phyloP scores from a whole-genome alignment of 148 eudicot genomes.

The Rheum nobile region DNA sequence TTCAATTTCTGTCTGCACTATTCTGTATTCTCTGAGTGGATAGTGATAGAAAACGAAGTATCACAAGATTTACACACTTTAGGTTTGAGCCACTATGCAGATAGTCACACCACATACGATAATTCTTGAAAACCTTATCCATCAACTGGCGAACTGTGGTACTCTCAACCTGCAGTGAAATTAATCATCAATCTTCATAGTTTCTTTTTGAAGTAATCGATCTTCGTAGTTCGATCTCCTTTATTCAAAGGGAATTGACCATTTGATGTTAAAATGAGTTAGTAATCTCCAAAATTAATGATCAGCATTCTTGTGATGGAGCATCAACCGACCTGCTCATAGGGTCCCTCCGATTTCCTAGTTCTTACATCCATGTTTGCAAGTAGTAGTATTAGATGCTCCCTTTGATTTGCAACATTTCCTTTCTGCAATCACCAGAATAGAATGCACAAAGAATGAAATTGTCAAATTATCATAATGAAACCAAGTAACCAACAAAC shows the following conservation, averaged over 20 bases:
- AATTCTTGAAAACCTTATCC: conserved; percentile 72
- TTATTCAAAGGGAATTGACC: background rate
- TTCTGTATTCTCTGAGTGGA: background rate
- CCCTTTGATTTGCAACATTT: conserved; percentile 97
- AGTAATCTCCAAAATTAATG: background rate
- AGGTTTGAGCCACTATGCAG: conserved; percentile 63
- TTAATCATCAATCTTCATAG: background rate
- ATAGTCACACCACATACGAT: conserved; percentile 75
- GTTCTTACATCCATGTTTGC: conserved; percentile 82
- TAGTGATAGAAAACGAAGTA: background rate
- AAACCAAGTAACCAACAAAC: background rate
- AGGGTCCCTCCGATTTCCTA: conserved; percentile 27
- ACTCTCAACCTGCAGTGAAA: conserved; percentile 53
- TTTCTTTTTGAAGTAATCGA: background rate
- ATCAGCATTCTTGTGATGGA: background rate
- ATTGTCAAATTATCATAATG: background rate
- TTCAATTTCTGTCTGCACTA: background rate
- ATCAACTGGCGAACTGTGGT: conserved; percentile 42
- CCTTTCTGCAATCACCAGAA: conserved; percentile 57
- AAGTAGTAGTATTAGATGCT: conserved; percentile 85
- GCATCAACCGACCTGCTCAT: conserved; percentile 41
- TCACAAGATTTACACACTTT: conserved; percentile 32
- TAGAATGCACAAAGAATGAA: background rate
- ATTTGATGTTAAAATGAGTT: background rate
- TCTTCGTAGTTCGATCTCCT: background rate